Evolutionary conservation across 805 yeast species (phyloP).

Genomic region (Candida fluviatilis): DNA sequence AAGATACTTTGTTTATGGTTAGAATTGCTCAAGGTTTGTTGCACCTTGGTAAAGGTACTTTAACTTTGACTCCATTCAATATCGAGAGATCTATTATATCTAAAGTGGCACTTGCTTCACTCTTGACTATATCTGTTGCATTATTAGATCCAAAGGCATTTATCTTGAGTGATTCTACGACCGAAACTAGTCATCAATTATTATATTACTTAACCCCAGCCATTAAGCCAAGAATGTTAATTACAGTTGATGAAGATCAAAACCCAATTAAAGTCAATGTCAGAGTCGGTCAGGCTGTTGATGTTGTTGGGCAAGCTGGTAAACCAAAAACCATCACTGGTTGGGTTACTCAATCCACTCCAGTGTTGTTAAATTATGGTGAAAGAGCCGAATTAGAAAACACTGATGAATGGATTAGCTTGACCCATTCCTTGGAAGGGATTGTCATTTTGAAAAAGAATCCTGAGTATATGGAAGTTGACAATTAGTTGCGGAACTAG

Average conservation of each 20-base stretch:
- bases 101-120: slow-evolving; percentile 84
- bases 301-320: slow-evolving; percentile 98
- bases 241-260: slow-evolving; percentile 88
- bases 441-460: slow-evolving; percentile 88
- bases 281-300: slow-evolving; percentile 98
- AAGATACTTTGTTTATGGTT: slow-evolving; percentile 87
- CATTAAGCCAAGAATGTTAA: slow-evolving; percentile 85
- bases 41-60: slow-evolving; percentile 94
- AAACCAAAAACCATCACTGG: slow-evolving; percentile 98
- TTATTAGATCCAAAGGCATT: slow-evolving; percentile 82
- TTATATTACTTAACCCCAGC: slow-evolving; percentile 85
- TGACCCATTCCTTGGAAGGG: slow-evolving; percentile 84
- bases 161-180: slow-evolving; percentile 57
- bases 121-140: slow-evolving; percentile 79
- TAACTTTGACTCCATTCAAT: slow-evolving; percentile 83
- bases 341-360: slow-evolving; percentile 98
- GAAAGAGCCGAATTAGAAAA: slow-evolving; percentile 97
- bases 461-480: slow-evolving; percentile 73
- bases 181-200: slow-evolving; percentile 61
- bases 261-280: slow-evolving; percentile 93
- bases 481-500: slow-evolving; percentile 16
- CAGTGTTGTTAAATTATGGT: slow-evolving; percentile 88
- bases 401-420: slow-evolving; percentile 77
- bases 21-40: slow-evolving; percentile 93
- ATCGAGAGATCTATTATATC: slow-evolving; percentile 84